Conservation (phyloP, 2,329 filamentous ascomycete species). For the Cladosporium sp. region DNA sequence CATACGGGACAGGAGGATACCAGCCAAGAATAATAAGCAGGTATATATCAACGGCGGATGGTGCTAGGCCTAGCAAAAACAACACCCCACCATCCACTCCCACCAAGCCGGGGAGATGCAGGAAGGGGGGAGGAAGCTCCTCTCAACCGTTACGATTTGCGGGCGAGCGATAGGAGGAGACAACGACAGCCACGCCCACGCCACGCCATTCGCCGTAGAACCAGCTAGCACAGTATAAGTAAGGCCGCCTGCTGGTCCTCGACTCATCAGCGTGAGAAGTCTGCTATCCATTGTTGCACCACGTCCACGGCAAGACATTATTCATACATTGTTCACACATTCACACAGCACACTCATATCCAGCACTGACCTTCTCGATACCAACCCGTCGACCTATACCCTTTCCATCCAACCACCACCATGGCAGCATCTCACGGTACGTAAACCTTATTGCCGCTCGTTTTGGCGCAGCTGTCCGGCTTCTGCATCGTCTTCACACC, state of each 20-base stretch:
- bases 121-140: not conserved
- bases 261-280: not conserved
- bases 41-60: not conserved
- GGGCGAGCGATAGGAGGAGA: not conserved
- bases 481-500: not conserved
- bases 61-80: not conserved
- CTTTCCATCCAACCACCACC: constrained; percentile 1
- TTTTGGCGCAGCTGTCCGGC: not conserved
- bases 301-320: not conserved
- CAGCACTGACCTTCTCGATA: constrained; percentile 6
- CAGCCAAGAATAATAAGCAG: not conserved
- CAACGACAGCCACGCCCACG: not conserved
- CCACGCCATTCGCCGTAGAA: constrained; percentile 9
- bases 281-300: not conserved
- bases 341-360: not conserved
- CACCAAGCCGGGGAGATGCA: constrained; percentile 4
- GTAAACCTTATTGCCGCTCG: not conserved
- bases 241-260: constrained; percentile 2
- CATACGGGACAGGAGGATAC: not conserved
- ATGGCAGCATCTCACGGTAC: constrained; percentile 12
- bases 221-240: not conserved
- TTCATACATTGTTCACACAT: not conserved
- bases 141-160: constrained; percentile 8
- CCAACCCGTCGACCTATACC: not conserved
- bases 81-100: not conserved